Conservation (phyloP, 2,329 filamentous ascomycete species). For the Colletotrichum sp. region DNA sequence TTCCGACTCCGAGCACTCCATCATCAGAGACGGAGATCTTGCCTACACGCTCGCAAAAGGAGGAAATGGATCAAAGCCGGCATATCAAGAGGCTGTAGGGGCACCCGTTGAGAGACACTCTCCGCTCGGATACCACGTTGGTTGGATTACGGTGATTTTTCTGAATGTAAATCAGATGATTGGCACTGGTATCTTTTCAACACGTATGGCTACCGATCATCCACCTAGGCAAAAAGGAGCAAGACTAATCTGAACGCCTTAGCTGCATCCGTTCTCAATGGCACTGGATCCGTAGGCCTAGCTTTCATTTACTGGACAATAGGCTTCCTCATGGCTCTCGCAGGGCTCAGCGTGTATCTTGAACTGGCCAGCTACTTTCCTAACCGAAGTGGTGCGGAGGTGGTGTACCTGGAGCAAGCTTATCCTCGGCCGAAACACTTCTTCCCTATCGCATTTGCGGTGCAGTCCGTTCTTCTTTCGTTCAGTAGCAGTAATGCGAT, state of each 20-base stretch:
- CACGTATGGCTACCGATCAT: slow-evolving; percentile 44
- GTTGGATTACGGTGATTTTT: slow-evolving; percentile 60
- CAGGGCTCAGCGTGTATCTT: slow-evolving; percentile 64
- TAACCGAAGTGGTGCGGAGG: slow-evolving; percentile 68
- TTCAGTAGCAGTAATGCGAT: slow-evolving; percentile 72
- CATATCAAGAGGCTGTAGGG: slow-evolving; percentile 66
- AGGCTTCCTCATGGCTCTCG: slow-evolving; percentile 62
- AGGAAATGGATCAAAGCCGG: slow-evolving; percentile 52
- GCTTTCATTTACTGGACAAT: slow-evolving; percentile 69
- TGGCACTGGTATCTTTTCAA: slow-evolving; percentile 68
- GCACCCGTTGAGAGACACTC: slow-evolving; percentile 65
- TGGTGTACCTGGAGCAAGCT: slow-evolving; percentile 72
- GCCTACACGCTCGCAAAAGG: slow-evolving; percentile 46
- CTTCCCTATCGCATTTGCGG: slow-evolving; percentile 68
- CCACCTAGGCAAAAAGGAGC: not conserved
- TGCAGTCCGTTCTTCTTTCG: slow-evolving; percentile 67
- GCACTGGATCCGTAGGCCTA: slow-evolving; percentile 67
- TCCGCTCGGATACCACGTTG: slow-evolving; percentile 65
- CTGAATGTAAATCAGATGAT: slow-evolving; percentile 69
- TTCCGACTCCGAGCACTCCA: slow-evolving; percentile 28
- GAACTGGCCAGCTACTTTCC: slow-evolving; percentile 71
- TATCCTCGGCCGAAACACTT: slow-evolving; percentile 69
- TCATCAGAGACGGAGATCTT: slow-evolving; percentile 43
- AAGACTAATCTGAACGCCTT: not conserved
- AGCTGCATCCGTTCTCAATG: slow-evolving; percentile 62